Evolutionary conservation across 768 basidiomycete genomes (phyloP).

Genomic region (Lentinula lateritia): DNA sequence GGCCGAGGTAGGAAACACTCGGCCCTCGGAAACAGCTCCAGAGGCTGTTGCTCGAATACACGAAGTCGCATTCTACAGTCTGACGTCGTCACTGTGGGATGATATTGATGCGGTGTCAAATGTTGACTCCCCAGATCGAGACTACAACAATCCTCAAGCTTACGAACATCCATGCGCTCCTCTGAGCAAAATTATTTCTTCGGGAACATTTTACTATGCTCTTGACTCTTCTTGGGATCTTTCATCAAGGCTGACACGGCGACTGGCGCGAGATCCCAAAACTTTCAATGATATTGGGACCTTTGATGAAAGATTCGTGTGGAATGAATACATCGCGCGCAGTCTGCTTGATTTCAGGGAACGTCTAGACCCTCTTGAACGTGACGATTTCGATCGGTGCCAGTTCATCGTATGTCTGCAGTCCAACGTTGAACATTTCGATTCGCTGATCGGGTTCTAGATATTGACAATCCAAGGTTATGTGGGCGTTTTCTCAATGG

Average conservation of each 20-base stretch:
- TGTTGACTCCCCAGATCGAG: constrained; percentile 52
- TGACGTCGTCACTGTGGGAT: constrained; percentile 85
- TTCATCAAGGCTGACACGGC: constrained; percentile 72
- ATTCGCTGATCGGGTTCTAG: constrained; percentile 28
- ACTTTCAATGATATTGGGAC: constrained; percentile 41
- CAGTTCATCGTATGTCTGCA: constrained; percentile 69
- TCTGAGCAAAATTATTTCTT: constrained; percentile 85
- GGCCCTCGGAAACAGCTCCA: constrained; percentile 49
- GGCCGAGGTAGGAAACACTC: constrained; percentile 68
- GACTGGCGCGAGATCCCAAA: constrained; percentile 49
- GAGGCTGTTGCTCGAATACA: constrained; percentile 81
- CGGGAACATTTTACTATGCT: constrained; percentile 92
- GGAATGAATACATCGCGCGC: constrained; percentile 90
- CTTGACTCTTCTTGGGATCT: constrained; percentile 83
- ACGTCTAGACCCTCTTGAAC: constrained; percentile 62
- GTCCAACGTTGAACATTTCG: constrained; percentile 5
- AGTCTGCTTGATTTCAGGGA: constrained; percentile 87
- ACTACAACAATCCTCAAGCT: constrained; percentile 46
- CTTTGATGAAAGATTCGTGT: constrained; percentile 88
- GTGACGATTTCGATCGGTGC: constrained; percentile 72
- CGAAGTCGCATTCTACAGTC: constrained; percentile 83
- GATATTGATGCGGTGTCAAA: constrained; percentile 56
- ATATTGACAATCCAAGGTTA: constrained; percentile 93
- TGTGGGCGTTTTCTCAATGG: constrained; percentile 77
- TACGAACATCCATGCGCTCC: constrained; percentile 90